Evolutionary conservation across 169 alveolate genomes (phyloP).

Genomic region (Cryptosporidium ubiquitum): DNA sequence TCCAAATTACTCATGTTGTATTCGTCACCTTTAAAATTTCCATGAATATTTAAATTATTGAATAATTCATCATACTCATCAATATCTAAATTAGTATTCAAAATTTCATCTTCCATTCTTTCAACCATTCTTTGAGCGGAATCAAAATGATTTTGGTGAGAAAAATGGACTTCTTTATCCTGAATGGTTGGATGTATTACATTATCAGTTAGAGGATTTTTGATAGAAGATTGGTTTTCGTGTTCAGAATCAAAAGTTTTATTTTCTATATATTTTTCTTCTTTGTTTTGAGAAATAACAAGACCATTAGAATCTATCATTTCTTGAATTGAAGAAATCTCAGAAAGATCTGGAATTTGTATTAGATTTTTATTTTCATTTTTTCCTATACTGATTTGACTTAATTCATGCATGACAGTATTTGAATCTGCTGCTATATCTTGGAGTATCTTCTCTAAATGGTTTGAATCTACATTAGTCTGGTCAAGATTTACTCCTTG

Average conservation of each 20-base stretch:
- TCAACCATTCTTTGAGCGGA: background rate
- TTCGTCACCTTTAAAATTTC: background rate
- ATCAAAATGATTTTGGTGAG: background rate
- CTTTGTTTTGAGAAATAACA: background rate
- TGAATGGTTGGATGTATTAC: background rate
- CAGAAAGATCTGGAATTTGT: background rate
- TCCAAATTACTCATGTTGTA: background rate
- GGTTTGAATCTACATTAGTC: background rate
- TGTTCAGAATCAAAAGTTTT: background rate
- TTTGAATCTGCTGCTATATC: background rate
- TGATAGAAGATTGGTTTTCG: background rate
- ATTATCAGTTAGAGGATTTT: background rate
- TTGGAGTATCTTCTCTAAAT: background rate
- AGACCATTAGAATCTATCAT: background rate
- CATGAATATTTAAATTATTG: background rate
- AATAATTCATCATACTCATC: constrained; percentile 14
- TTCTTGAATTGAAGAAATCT: background rate
- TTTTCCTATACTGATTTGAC: background rate
- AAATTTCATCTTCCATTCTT: constrained; percentile 5
- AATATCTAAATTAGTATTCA: constrained; percentile 5
- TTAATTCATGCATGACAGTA: background rate
- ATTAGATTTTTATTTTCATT: background rate
- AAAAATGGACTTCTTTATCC: background rate
- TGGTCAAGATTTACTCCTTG: background rate
- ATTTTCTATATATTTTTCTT: background rate